These are phyloP conservation scores for Kodamaea sagamina DNA, from an alignment of 805 yeast species.

Conservation along the genomic window DNA sequence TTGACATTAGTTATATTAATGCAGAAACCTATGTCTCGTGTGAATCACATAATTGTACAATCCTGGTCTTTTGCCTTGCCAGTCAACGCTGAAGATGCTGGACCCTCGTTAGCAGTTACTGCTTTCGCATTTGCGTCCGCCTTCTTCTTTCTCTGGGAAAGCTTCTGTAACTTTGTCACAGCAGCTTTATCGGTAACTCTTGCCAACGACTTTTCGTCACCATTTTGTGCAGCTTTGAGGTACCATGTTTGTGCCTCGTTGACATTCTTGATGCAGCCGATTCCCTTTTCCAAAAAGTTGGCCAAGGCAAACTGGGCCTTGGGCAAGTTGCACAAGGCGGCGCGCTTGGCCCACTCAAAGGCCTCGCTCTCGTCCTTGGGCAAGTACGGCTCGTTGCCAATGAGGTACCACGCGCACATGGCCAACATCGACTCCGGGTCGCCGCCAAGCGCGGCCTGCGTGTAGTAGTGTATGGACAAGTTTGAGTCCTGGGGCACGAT, in stretches of 20 bases:
- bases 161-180: constrained; percentile 33
- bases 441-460: constrained; percentile 85
- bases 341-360: constrained; percentile 89
- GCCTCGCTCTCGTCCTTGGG: constrained; percentile 81
- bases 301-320: constrained; percentile 88
- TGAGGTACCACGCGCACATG: constrained; percentile 94
- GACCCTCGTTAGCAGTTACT: constrained; percentile 8
- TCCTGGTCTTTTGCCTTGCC: constrained; percentile 39
- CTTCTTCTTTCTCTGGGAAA: constrained; percentile 28
- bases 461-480: constrained; percentile 87
- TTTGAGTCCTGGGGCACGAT: constrained; percentile 76
- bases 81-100: constrained; percentile 11
- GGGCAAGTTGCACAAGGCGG: constrained; percentile 72
- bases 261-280: constrained; percentile 70
- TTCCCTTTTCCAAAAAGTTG: constrained; percentile 81
- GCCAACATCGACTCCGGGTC: constrained; percentile 90
- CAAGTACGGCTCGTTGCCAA: constrained; percentile 84
- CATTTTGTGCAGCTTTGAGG: constrained; percentile 64
- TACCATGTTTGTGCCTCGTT: constrained; percentile 74
- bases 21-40: constrained; percentile 1
- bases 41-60: constrained; percentile 41
- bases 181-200: constrained; percentile 36
- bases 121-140: constrained; percentile 10
- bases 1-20: background rate
- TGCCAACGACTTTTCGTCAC: constrained; percentile 41